Conservation (phyloP, 257 asterid species). For the Asclepias syriaca region DNA sequence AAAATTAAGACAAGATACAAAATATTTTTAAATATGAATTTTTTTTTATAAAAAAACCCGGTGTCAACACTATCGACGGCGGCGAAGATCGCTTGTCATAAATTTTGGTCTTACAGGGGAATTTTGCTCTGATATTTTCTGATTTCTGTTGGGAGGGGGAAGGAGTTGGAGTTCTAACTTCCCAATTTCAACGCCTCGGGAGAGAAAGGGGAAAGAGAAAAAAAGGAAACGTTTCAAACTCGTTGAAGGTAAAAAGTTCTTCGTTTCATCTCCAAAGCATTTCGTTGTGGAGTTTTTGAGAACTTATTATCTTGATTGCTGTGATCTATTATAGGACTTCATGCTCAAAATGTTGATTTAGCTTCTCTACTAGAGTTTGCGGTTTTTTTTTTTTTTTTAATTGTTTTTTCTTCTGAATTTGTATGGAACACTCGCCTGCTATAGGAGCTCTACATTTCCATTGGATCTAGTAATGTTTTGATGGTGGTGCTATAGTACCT, state of each 20-base stretch:
- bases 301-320: neutral
- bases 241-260: neutral
- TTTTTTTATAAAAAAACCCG: too few species aligned
- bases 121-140: neutral
- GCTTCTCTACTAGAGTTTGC: neutral
- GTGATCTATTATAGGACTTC: neutral
- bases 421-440: neutral
- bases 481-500: neutral
- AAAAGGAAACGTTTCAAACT: neutral
- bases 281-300: neutral
- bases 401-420: neutral
- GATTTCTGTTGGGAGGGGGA: neutral
- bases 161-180: neutral
- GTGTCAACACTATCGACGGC: neutral
- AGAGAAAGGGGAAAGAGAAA: too few species aligned
- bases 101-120: neutral
- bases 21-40: too few species aligned
- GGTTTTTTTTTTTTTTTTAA: neutral
- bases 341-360: neutral
- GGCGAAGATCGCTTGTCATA: neutral
- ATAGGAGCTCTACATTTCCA: neutral
- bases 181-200: slow-evolving; percentile 2
- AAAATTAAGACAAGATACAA: too few species aligned
- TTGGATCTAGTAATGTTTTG: neutral
- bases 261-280: neutral